These are phyloP conservation scores for Claviceps sp. DNA, from an alignment of 2,329 filamentous ascomycete genomes.

Conservation along the genomic window DNA sequence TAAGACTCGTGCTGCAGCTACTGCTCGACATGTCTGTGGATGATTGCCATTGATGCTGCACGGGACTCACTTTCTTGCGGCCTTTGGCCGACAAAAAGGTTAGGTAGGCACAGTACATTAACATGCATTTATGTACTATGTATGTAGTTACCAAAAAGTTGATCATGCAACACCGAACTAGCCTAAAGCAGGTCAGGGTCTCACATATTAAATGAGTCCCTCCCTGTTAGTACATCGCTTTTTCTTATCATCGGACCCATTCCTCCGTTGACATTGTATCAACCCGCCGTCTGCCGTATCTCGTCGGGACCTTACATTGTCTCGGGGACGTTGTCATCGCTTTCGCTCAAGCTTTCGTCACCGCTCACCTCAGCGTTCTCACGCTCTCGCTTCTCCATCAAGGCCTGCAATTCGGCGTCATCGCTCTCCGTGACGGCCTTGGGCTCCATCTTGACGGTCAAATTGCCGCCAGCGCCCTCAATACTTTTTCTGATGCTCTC, in stretches of 20 bases:
- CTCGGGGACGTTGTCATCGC: slow-evolving; percentile 61
- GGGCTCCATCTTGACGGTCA: slow-evolving; percentile 93
- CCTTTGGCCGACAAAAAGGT: too few relatives aligned
- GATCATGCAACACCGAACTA: too few relatives aligned
- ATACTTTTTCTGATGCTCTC: slow-evolving; percentile 75
- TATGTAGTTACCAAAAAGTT: too few relatives aligned
- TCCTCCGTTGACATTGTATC: background rate
- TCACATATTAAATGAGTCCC: background rate
- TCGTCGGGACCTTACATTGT: slow-evolving; percentile 18
- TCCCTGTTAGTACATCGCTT: background rate
- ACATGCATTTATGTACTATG: too few relatives aligned
- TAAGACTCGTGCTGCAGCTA: too few relatives aligned
- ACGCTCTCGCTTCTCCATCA: slow-evolving; percentile 98
- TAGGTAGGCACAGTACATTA: too few relatives aligned
- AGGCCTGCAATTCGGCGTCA: slow-evolving; percentile 86
- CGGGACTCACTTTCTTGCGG: too few relatives aligned
- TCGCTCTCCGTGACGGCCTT: slow-evolving; percentile 99
- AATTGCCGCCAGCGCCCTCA: slow-evolving; percentile 60
- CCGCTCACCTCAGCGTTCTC: slow-evolving; percentile 97
- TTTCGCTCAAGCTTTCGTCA: slow-evolving; percentile 91
- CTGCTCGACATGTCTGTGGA: too few relatives aligned
- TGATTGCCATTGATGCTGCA: too few relatives aligned
- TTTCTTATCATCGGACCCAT: background rate
- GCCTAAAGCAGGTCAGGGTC: too few relatives aligned
- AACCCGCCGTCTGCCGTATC: background rate